phyloP scores from a whole-genome alignment of 441 rosid genomes.

The Metrosideros polymorpha region DNA sequence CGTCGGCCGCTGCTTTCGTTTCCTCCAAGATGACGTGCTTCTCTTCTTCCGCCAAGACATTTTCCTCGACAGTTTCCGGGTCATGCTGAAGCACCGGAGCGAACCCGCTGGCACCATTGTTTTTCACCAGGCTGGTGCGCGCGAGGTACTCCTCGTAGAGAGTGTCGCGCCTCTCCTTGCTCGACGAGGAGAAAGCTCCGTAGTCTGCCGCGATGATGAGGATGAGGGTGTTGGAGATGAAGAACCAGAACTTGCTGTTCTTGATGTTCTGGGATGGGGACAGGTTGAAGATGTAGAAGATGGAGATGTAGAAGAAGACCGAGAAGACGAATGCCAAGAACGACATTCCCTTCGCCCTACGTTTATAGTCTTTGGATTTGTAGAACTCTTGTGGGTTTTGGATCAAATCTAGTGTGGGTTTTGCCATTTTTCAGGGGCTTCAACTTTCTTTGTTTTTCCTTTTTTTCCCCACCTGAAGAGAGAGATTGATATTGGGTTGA shows the following conservation, averaged over 20 bases:
- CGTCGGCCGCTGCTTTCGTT: not conserved
- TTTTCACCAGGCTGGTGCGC: not conserved
- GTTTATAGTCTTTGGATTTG: slow-evolving; percentile 17
- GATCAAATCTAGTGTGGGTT: slow-evolving; percentile 15
- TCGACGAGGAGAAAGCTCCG: slow-evolving; percentile 32
- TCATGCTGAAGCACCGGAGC: not conserved
- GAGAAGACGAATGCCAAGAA: slow-evolving; percentile 32
- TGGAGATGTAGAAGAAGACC: slow-evolving; percentile 28
- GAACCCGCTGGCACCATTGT: not conserved
- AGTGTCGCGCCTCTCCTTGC: slow-evolving; percentile 11
- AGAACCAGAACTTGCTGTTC: slow-evolving; percentile 48
- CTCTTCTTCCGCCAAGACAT: not conserved
- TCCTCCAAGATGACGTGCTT: not conserved
- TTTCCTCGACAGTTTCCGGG: not conserved
- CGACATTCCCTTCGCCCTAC: slow-evolving; percentile 18
- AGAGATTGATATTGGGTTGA: not conserved
- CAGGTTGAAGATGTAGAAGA: slow-evolving; percentile 35
- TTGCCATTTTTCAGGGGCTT: slow-evolving; percentile 15
- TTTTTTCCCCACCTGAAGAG: not conserved
- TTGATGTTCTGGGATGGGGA: slow-evolving; percentile 37
- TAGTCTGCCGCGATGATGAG: slow-evolving; percentile 48
- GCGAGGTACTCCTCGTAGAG: slow-evolving; percentile 15
- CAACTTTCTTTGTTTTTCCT: not conserved
- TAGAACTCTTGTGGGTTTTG: slow-evolving; percentile 5
- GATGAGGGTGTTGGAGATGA: slow-evolving; percentile 57